phyloP scores from a whole-genome alignment of 441 rosid genomes.

The Erodium trifolium region DNA sequence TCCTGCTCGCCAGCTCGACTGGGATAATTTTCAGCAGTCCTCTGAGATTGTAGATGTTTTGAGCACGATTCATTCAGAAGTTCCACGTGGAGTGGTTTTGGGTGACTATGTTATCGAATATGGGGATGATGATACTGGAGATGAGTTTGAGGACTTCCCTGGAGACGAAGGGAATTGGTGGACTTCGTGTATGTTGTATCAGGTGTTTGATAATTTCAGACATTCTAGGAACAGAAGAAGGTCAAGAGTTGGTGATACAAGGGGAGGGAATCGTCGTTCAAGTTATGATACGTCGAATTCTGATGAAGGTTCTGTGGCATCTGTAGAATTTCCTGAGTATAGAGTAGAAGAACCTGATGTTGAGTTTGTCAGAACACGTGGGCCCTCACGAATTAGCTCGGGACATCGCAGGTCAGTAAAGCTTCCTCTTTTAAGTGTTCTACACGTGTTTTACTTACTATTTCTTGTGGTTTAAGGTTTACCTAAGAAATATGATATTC shows the following conservation, averaged over 20 bases:
- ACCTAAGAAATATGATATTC: constrained; percentile 3
- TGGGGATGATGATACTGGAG: constrained; percentile 79
- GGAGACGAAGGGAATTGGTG: constrained; percentile 80
- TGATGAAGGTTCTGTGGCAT: constrained; percentile 85
- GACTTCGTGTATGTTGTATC: constrained; percentile 91
- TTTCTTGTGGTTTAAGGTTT: background rate
- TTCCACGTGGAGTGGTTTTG: constrained; percentile 85
- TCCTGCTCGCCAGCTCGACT: constrained; percentile 86
- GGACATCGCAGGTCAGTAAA: constrained; percentile 62
- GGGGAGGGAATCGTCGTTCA: constrained; percentile 64
- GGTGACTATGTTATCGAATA: constrained; percentile 97
- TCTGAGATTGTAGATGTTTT: constrained; percentile 91
- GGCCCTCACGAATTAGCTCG: constrained; percentile 50
- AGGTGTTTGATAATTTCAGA: constrained; percentile 83
- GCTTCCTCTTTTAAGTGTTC: constrained; percentile 13
- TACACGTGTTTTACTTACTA: background rate
- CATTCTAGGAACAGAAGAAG: constrained; percentile 82
- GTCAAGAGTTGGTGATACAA: constrained; percentile 58
- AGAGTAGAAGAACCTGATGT: constrained; percentile 82
- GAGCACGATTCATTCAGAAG: constrained; percentile 96
- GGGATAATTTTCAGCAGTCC: constrained; percentile 98
- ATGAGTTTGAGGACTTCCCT: constrained; percentile 80
- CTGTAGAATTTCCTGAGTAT: constrained; percentile 64
- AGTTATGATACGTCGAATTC: constrained; percentile 72
- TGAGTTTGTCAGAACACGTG: constrained; percentile 50